phyloP scores from a whole-genome alignment of 2,329 filamentous ascomycete genomes.

The Scedosporium aurantiacum region DNA sequence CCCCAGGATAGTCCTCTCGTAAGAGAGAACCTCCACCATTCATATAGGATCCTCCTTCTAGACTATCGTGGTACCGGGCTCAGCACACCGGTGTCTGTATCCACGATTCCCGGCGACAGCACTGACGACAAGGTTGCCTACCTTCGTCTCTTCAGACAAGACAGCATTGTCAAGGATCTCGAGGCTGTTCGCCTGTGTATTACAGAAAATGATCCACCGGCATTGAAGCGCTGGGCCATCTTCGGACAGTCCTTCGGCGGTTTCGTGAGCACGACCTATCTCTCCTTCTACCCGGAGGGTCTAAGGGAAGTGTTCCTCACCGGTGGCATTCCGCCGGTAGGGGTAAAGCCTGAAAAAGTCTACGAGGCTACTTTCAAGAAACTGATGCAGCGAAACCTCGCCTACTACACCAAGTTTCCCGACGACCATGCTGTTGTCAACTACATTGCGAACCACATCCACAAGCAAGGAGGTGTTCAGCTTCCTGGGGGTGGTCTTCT shows the following conservation, averaged over 20 bases:
- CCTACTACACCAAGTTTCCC: conserved; percentile 77
- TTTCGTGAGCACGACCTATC: conserved; percentile 73
- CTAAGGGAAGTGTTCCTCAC: conserved; percentile 75
- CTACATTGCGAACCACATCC: conserved; percentile 54
- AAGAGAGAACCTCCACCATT: conserved; percentile 61
- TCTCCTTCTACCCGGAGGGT: conserved; percentile 68
- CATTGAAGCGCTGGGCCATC: conserved; percentile 70
- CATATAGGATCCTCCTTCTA: conserved; percentile 78
- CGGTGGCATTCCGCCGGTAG: conserved; percentile 72
- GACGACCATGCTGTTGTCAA: conserved; percentile 63
- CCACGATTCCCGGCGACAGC: conserved; percentile 50
- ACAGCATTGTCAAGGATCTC: conserved; percentile 80
- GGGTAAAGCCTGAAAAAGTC: conserved; percentile 59
- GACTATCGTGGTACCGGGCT: conserved; percentile 86
- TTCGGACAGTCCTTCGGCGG: conserved; percentile 91
- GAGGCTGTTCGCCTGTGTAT: conserved; percentile 73
- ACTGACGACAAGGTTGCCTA: conserved; percentile 64
- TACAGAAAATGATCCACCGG: conserved; percentile 55
- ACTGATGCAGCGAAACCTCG: conserved; percentile 59
- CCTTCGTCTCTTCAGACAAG: conserved; percentile 74
- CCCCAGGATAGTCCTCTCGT: conserved; percentile 60
- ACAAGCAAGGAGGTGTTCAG: conserved; percentile 40
- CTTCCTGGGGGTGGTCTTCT: conserved; percentile 64
- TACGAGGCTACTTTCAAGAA: conserved; percentile 63
- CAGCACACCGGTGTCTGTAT: conserved; percentile 67